These are phyloP conservation scores for Metschnikowia koreensis DNA, from an alignment of 805 yeast genomes.

Conservation along the genomic window DNA sequence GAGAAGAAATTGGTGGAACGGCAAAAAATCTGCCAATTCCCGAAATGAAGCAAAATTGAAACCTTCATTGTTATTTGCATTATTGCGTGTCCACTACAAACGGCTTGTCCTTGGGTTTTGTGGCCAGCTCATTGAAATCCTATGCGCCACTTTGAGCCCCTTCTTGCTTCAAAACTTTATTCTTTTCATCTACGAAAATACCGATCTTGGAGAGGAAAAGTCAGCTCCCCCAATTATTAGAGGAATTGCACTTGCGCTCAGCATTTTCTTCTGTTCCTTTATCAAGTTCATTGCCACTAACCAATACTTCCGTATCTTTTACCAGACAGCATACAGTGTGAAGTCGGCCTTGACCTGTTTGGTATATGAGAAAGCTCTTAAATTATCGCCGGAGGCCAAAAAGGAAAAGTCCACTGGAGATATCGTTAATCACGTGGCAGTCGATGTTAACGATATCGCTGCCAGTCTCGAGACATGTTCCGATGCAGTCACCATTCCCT, in stretches of 20 bases:
- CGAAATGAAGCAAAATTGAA: conserved; percentile 15
- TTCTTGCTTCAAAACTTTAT: conserved; percentile 31
- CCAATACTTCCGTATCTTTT: conserved; percentile 18
- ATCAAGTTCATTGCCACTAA: conserved; percentile 20
- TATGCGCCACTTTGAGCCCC: conserved; percentile 25
- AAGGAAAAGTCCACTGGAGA: conserved; percentile 68
- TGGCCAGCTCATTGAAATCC: conserved; percentile 24
- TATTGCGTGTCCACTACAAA: conserved; percentile 14
- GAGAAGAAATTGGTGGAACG: conserved; percentile 18
- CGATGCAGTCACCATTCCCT: conserved; percentile 47
- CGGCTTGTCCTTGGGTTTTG: conserved; percentile 10
- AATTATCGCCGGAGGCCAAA: conserved; percentile 62
- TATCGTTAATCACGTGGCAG: conserved; percentile 73
- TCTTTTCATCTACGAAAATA: conserved; percentile 21
- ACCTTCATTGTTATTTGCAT: conserved; percentile 23
- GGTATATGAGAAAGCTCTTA: conserved; percentile 67
- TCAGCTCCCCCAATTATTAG: conserved; percentile 39
- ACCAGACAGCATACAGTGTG: conserved; percentile 19
- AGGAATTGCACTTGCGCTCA: conserved; percentile 80
- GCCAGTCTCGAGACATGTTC: conserved; percentile 52
- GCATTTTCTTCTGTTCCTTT: conserved; percentile 45
- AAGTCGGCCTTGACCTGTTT: conserved; percentile 58
- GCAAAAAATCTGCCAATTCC: conserved; percentile 4
- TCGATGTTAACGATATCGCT: conserved; percentile 64
- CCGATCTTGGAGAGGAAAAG: conserved; percentile 8